phyloP scores from a whole-genome alignment of 176 grass and related monocot genomes.

The Bonia amplexicaulis region DNA sequence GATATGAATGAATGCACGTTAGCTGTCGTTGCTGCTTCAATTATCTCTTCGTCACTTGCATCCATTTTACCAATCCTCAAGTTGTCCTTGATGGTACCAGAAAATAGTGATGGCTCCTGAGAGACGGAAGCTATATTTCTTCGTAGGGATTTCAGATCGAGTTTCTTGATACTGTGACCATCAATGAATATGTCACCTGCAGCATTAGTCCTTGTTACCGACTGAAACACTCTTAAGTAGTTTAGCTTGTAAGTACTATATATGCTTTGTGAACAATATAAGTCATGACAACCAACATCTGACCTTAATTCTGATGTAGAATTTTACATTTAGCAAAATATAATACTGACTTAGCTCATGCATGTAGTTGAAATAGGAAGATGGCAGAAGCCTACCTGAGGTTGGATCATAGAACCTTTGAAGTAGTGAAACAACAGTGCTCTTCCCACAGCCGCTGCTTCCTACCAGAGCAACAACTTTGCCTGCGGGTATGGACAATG shows the following conservation, averaged over 20 bases:
- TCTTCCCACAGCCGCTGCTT: slow-evolving; percentile 50
- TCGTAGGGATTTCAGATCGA: slow-evolving; percentile 43
- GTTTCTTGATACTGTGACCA: slow-evolving; percentile 31
- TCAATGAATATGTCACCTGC: slow-evolving; percentile 48
- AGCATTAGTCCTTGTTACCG: background rate
- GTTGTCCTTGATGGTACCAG: slow-evolving; percentile 49
- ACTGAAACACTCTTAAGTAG: background rate
- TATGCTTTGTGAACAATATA: too few relatives aligned
- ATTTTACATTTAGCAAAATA: background rate
- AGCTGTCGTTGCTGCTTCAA: slow-evolving; percentile 38
- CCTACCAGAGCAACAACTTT: slow-evolving; percentile 42
- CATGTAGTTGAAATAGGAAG: slow-evolving; percentile 11
- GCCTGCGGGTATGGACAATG: slow-evolving; percentile 36
- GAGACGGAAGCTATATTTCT: slow-evolving; percentile 47
- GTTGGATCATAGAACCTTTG: slow-evolving; percentile 56
- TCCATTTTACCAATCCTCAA: slow-evolving; percentile 50
- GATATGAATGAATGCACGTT: slow-evolving; percentile 51
- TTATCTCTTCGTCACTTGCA: slow-evolving; percentile 42
- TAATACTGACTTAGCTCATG: background rate
- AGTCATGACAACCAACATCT: background rate
- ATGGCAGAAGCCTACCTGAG: slow-evolving; percentile 25
- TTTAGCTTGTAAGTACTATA: slow-evolving; percentile 1
- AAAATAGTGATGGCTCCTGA: slow-evolving; percentile 51
- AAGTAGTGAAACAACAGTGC: slow-evolving; percentile 44
- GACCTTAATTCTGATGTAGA: background rate